These are phyloP conservation scores for Herpetospermum pedunculosum DNA, from an alignment of 306 rosid species.

Conservation along the genomic window DNA sequence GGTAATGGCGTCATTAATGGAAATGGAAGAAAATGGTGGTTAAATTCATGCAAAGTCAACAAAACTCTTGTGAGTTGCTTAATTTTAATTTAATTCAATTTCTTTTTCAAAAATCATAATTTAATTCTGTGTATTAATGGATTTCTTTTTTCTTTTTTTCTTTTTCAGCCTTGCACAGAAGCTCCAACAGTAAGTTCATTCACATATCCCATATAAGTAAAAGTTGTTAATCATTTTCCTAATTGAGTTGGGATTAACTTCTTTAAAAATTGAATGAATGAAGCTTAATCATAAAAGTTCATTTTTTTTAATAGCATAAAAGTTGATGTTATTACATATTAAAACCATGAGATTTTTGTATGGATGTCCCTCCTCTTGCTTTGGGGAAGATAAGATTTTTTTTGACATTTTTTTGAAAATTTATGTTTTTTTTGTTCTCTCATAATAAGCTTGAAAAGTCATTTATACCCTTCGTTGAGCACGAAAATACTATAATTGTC, in stretches of 20 bases:
- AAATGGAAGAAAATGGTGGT: slow-evolving; percentile 78
- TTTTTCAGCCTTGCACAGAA: slow-evolving; percentile 64
- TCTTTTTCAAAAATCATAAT: not conserved
- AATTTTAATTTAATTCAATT: not conserved
- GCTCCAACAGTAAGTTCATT: slow-evolving; percentile 66
- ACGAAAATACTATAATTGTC: too few species aligned
- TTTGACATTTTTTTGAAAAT: too few species aligned
- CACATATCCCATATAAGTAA: not conserved
- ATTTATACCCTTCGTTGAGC: too few species aligned
- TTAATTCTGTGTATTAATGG: not conserved
- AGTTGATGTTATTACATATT: not conserved
- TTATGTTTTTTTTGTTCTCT: too few species aligned
- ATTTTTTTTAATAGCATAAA: too few species aligned
- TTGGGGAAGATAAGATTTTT: too few species aligned
- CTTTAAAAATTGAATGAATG: not conserved
- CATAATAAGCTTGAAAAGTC: too few species aligned
- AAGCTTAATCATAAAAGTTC: not conserved
- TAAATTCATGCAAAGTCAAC: slow-evolving; percentile 60
- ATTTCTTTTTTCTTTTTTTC: not conserved
- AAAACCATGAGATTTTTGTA: too few species aligned
- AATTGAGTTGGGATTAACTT: not conserved
- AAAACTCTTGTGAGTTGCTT: slow-evolving; percentile 29
- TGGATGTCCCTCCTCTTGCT: too few species aligned
- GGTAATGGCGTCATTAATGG: slow-evolving; percentile 70
- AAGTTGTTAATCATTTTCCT: not conserved